These are phyloP conservation scores for Brettanomyces bruxellensis DNA, from an alignment of 805 yeast species.

Conservation along the genomic window DNA sequence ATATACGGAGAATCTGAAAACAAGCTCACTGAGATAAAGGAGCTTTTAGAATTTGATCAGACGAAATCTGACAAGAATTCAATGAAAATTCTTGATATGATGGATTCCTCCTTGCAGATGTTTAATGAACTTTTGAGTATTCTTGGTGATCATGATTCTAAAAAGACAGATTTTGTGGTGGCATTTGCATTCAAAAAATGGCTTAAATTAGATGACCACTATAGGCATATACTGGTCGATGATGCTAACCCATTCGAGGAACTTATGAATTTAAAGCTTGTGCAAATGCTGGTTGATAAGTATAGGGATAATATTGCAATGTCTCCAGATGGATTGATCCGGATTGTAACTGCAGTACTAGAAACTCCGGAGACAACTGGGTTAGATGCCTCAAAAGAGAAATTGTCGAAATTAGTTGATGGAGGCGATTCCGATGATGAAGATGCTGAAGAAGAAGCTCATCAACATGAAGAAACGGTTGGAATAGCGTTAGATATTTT, in stretches of 20 bases:
- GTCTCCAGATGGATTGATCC: conserved; percentile 22
- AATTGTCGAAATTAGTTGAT: conserved; percentile 2
- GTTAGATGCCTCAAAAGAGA: neutral
- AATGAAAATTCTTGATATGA: conserved; percentile 5
- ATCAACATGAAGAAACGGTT: conserved; percentile 23
- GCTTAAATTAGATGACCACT: conserved; percentile 28
- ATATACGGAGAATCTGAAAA: conserved; percentile 33
- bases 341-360: neutral
- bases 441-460: conserved; percentile 24
- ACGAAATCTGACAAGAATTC: conserved; percentile 2
- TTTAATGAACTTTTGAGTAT: conserved; percentile 7
- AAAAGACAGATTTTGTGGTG: conserved; percentile 38
- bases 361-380: neutral
- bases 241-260: conserved; percentile 43
- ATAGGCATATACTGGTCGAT: conserved; percentile 11
- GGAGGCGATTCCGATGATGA: conserved; percentile 32
- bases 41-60: conserved; percentile 5
- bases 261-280: conserved; percentile 50
- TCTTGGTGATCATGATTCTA: conserved; percentile 40
- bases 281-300: conserved; percentile 51
- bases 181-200: conserved; percentile 49
- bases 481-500: conserved; percentile 29
- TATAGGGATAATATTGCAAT: conserved; percentile 49
- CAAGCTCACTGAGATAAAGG: conserved; percentile 20
- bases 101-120: conserved; percentile 5